Evolutionary conservation across 2,329 filamentous ascomycete genomes (phyloP), one percentile per base, ranked within the genome.

Genomic region (Tothia fuscella): DNA sequence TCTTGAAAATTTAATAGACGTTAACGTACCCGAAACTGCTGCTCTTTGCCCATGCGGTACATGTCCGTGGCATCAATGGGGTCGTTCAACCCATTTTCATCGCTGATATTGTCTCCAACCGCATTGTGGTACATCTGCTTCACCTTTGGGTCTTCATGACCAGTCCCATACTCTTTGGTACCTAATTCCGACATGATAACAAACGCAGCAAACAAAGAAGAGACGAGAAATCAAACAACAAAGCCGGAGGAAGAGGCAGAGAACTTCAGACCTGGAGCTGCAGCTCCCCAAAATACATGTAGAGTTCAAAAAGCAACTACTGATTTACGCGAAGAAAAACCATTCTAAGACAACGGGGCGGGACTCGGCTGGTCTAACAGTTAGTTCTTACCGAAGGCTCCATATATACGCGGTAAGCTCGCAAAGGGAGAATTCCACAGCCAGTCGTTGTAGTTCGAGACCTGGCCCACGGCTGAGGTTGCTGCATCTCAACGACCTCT

Each of bases 31-130:
- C 31, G 24, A 20, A 46, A 46, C 28, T 45, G 32, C 35, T 44
- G 42, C 19, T 45, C 36, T 30, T 46, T 46, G 32, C 44, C 44
- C 44, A 46, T 46, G 16, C 44, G 44, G 20, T 46, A 40, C 44
- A 46, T 46, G 12, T 46, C 44, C 17, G 29, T 33, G 3, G 30
- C 20, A 44, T 45, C 43, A 6, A 22, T 4, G 6, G 22, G 22
- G 19, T 6, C 20, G 12, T 36, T 36, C 20, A 16, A 13, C 13
- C 13, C 38, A 41, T 33, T 29, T 17, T n/a, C n/a, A n/a, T 31
- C 20, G 28, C 25, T 24, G 28, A 22, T 33, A 3, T 16, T 14
- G 3, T 24, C 38, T 19, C 25, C 24, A 16, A 26, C 13, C n/a
- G 22, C 24, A 31, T 31, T 16, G 25, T 28, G n/a, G 20, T 34